Evolutionary conservation across 257 asterid genomes (phyloP).

Genomic region (Nicotiana otophora): DNA sequence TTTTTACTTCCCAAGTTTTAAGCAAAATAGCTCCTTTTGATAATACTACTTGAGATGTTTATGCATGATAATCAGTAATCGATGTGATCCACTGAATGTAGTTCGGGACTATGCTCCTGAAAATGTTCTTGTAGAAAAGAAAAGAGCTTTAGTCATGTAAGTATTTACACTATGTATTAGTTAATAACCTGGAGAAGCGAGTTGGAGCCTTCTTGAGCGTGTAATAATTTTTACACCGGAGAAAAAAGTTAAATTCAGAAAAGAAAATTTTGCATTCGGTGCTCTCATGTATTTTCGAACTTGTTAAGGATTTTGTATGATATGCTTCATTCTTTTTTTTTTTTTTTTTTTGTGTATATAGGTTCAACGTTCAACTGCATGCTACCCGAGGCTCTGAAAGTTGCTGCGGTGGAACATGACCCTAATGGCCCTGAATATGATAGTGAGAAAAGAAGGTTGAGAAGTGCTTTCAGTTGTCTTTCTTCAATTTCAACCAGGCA

Average conservation of each 20-base stretch:
- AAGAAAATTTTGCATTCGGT: no score
- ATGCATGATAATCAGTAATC: background rate
- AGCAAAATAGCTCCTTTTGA: background rate
- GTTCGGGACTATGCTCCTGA: background rate
- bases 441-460: slow-evolving; percentile 56
- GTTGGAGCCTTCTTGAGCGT: background rate
- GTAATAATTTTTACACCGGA: no score
- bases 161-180: background rate
- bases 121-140: background rate
- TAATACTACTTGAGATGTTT: background rate
- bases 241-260: background rate
- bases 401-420: slow-evolving; percentile 55
- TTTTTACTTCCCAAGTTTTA: background rate
- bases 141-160: background rate
- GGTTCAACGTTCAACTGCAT: slow-evolving; percentile 75
- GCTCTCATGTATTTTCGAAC: background rate
- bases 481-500: slow-evolving; percentile 82
- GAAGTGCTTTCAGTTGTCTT: slow-evolving; percentile 61
- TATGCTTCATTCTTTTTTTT: background rate
- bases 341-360: background rate
- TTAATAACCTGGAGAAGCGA: background rate
- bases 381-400: slow-evolving; percentile 73
- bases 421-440: slow-evolving; percentile 38
- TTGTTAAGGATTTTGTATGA: background rate
- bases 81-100: background rate